Evolutionary conservation across 768 basidiomycete species (phyloP).

Genomic region (Auricularia sp.): DNA sequence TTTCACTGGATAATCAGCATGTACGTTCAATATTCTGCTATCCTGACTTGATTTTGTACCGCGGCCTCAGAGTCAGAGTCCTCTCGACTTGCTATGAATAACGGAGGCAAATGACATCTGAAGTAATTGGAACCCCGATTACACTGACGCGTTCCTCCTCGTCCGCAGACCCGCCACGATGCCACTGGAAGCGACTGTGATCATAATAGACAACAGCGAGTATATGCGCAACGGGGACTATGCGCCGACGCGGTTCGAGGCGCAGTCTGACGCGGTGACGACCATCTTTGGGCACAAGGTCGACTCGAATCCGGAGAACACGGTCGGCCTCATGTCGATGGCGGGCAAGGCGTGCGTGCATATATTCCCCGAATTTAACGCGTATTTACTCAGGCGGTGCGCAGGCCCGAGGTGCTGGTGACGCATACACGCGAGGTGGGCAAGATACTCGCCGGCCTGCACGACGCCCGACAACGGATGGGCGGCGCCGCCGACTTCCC

Average conservation of each 20-base stretch:
- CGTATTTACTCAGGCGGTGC: neutral
- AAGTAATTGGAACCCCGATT: too few relatives aligned
- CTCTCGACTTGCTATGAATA: too few relatives aligned
- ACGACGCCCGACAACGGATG: slow-evolving; percentile 59
- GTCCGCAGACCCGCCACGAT: slow-evolving; percentile 29
- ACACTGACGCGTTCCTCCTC: too few relatives aligned
- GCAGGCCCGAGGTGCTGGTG: slow-evolving; percentile 88
- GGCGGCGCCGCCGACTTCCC: slow-evolving; percentile 78
- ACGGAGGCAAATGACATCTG: too few relatives aligned
- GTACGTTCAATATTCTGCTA: too few relatives aligned
- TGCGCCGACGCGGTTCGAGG: slow-evolving; percentile 74
- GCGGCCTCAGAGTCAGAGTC: too few relatives aligned
- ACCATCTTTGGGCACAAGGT: slow-evolving; percentile 88
- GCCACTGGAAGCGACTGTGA: slow-evolving; percentile 97
- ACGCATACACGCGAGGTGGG: slow-evolving; percentile 94
- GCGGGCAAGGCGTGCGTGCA: slow-evolving; percentile 79
- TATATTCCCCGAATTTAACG: neutral
- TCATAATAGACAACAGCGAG: slow-evolving; percentile 95
- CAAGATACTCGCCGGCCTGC: slow-evolving; percentile 74
- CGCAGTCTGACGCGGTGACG: slow-evolving; percentile 86
- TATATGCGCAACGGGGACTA: slow-evolving; percentile 96
- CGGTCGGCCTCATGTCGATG: slow-evolving; percentile 97
- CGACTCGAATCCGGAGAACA: slow-evolving; percentile 94
- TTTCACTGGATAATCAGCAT: too few relatives aligned
- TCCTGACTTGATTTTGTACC: too few relatives aligned